phyloP scores from a whole-genome alignment of 2,329 filamentous ascomycete genomes.

The Capronia epimyces region DNA sequence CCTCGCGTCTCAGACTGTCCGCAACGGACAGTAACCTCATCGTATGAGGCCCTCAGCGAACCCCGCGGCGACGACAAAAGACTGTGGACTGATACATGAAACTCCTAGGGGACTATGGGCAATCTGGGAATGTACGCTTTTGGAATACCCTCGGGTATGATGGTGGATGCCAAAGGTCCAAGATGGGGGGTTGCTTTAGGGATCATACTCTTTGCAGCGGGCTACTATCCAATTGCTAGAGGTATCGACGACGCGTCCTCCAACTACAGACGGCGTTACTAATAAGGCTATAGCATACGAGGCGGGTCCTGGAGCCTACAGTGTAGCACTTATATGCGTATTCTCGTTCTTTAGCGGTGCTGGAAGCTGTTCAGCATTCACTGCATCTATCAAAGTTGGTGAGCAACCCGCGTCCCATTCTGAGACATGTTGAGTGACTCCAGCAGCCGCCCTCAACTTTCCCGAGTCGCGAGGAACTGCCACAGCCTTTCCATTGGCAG shows the following conservation, averaged over 20 bases:
- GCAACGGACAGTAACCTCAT: conserved; percentile 93
- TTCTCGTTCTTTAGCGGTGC: conserved; percentile 81
- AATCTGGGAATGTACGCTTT: conserved; percentile 85
- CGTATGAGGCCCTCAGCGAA: conserved; percentile 44
- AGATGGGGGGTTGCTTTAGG: conserved; percentile 72
- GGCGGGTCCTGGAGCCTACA: conserved; percentile 55
- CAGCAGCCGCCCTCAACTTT: conserved; percentile 77
- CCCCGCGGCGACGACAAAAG: conserved; percentile 1
- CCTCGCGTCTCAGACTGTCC: conserved; percentile 75
- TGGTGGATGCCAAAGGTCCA: conserved; percentile 78
- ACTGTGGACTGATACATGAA: conserved; percentile 28
- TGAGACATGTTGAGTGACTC: conserved; percentile 3
- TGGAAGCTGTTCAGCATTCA: conserved; percentile 87
- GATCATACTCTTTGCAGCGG: conserved; percentile 63
- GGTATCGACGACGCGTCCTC: conserved; percentile 28
- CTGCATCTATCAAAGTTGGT: conserved; percentile 74
- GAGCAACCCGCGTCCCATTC: conserved; percentile 22
- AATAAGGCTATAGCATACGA: conserved; percentile 59
- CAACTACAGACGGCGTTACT: conserved; percentile 28
- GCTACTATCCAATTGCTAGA: conserved; percentile 76
- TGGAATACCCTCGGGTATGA: conserved; percentile 81
- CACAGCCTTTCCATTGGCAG: conserved; percentile 86
- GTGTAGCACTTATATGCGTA: conserved; percentile 61
- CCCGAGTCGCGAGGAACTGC: conserved; percentile 86
- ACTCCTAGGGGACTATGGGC: conserved; percentile 47